These are phyloP conservation scores for Lolium rigidum DNA, from an alignment of 176 grass and related monocot genomes.

Conservation along the genomic window DNA sequence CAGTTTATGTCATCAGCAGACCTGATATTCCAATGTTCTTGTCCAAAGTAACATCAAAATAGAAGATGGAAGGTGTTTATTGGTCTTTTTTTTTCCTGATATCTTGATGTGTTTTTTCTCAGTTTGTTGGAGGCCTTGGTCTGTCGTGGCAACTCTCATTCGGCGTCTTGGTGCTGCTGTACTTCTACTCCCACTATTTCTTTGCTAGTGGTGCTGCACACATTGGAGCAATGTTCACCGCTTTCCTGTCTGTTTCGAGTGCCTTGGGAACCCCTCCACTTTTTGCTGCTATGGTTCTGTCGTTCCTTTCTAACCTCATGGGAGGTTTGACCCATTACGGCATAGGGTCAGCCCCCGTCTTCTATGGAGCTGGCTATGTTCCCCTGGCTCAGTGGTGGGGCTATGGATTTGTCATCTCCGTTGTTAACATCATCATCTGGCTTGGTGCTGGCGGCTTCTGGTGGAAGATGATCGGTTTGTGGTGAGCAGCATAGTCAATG, in stretches of 20 bases:
- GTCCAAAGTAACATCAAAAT: not conserved
- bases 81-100: not conserved
- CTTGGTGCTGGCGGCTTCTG: constrained; percentile 78
- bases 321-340: constrained; percentile 94
- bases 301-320: constrained; percentile 97
- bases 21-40: not conserved
- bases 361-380: constrained; percentile 88
- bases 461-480: constrained; percentile 99
- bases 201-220: constrained; percentile 97
- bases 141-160: constrained; percentile 93
- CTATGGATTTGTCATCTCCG: constrained; percentile 82
- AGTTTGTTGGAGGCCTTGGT: constrained; percentile 97
- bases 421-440: constrained; percentile 97
- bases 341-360: constrained; percentile 90
- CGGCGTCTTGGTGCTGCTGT: constrained; percentile 82
- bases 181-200: constrained; percentile 99
- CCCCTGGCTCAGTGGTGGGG: constrained; percentile 93
- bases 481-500: constrained; percentile 61
- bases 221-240: constrained; percentile 96
- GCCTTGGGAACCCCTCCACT: constrained; percentile 85
- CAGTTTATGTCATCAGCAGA: not conserved
- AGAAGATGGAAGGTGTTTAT: not conserved
- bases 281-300: constrained; percentile 81
- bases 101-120: constrained; percentile 21
- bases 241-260: constrained; percentile 86